Evolutionary conservation across 2,329 filamentous ascomycete genomes (phyloP).

Genomic region (Tolypocladium ovalisporum): DNA sequence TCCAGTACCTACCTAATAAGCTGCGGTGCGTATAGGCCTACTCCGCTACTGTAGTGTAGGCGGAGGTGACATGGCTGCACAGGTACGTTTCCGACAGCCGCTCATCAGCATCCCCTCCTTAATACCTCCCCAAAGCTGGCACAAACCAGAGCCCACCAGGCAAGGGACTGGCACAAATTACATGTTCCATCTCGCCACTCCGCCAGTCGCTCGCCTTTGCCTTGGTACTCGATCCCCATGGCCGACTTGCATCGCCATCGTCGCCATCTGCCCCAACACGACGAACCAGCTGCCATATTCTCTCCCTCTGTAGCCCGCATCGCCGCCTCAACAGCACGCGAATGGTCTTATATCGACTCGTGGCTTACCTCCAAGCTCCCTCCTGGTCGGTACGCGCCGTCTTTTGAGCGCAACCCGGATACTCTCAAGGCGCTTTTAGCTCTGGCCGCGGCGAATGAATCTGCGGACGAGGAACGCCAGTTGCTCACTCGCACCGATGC

Average conservation of each 20-base stretch:
- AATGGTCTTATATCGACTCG: conserved; percentile 79
- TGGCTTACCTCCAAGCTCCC: conserved; percentile 69
- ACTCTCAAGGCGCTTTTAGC: conserved; percentile 67
- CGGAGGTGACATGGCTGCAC: too few species aligned
- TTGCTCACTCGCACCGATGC: conserved; percentile 48
- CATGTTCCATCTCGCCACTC: background rate
- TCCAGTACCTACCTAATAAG: too few species aligned
- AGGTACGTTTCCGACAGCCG: too few species aligned
- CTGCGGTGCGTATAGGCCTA: too few species aligned
- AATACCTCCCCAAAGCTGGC: background rate
- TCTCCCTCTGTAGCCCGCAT: conserved; percentile 60
- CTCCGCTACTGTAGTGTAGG: too few species aligned
- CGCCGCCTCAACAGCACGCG: conserved; percentile 72
- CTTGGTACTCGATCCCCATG: background rate
- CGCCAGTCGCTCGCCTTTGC: background rate
- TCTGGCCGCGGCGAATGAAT: conserved; percentile 65
- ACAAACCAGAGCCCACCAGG: background rate
- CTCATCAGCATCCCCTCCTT: background rate
- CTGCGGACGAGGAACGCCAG: conserved; percentile 59
- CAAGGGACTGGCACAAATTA: background rate
- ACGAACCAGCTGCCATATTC: conserved; percentile 44
- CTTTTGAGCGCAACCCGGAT: conserved; percentile 78
- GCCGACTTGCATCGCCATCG: background rate
- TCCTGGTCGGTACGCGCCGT: conserved; percentile 48
- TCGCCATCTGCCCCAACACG: background rate